Evolutionary conservation across 768 basidiomycete species (phyloP).

Genomic region (Trametes cubensis): DNA sequence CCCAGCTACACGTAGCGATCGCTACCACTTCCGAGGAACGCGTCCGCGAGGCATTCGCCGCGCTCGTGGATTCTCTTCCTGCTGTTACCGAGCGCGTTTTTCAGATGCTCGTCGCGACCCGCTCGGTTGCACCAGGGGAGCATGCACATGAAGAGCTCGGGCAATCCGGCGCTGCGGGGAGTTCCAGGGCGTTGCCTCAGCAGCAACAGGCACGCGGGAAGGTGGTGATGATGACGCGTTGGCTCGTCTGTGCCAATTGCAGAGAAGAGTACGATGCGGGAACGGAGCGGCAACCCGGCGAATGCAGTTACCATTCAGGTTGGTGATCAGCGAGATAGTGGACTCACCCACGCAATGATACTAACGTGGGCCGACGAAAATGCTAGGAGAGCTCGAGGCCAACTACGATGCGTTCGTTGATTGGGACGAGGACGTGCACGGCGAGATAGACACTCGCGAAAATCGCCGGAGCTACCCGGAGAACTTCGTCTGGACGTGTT

Average conservation of each 20-base stretch:
- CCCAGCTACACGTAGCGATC: conserved; percentile 47
- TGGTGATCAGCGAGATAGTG: conserved; percentile 17
- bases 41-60: conserved; percentile 44
- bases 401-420: conserved; percentile 46
- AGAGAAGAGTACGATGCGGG: conserved; percentile 50
- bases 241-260: conserved; percentile 52
- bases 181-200: background rate
- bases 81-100: conserved; percentile 47
- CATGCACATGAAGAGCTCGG: background rate
- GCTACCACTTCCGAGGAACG: conserved; percentile 45
- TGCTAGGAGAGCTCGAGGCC: conserved; percentile 45
- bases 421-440: conserved; percentile 52
- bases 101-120: conserved; percentile 46
- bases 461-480: conserved; percentile 48
- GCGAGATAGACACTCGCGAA: conserved; percentile 46
- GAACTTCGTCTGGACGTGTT: conserved; percentile 55
- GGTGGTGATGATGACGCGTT: conserved; percentile 44
- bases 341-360: background rate
- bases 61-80: conserved; percentile 44
- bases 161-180: background rate
- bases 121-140: conserved; percentile 2
- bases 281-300: conserved; percentile 39
- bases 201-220: conserved; percentile 30
- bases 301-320: conserved; percentile 59
- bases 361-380: no score